Conservation (phyloP, 192 early-diverging fungal species). For the Martensiomyces pterosporus region DNA sequence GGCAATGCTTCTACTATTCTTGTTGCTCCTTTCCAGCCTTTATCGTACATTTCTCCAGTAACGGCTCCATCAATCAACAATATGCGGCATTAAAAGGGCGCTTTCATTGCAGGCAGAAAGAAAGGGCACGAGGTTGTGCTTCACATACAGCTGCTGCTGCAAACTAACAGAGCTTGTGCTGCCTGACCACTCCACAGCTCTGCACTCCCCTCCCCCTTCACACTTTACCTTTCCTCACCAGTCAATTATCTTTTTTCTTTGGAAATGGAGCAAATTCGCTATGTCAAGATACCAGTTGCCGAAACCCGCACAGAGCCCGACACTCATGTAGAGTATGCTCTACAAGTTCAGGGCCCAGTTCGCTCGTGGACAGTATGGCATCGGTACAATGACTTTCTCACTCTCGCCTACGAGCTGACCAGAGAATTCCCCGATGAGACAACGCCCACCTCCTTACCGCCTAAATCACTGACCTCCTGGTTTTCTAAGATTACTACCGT, state of each 20-base stretch:
- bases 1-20: no score
- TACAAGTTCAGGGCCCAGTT: conserved; percentile 72
- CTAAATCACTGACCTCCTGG: conserved; percentile 66
- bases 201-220: neutral
- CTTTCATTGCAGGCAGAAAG: no score
- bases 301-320: conserved; percentile 44
- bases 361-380: conserved; percentile 87
- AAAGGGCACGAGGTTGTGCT: no score
- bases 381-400: conserved; percentile 77
- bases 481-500: conserved; percentile 25
- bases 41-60: no score
- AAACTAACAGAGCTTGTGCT: no score
- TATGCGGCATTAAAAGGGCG: no score
- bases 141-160: no score
- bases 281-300: conserved; percentile 40
- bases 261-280: conserved; percentile 50
- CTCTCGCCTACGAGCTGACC: conserved; percentile 59
- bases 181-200: no score
- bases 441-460: conserved; percentile 63
- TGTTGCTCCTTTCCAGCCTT: no score
- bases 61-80: no score
- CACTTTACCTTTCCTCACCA: conserved; percentile 1
- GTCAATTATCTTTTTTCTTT: neutral
- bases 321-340: conserved; percentile 65
- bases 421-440: conserved; percentile 63